Evolutionary conservation across 179 eudicot species (phyloP), one percentile per base, ranked within the genome.

Genomic region (Corrigiola litoralis): DNA sequence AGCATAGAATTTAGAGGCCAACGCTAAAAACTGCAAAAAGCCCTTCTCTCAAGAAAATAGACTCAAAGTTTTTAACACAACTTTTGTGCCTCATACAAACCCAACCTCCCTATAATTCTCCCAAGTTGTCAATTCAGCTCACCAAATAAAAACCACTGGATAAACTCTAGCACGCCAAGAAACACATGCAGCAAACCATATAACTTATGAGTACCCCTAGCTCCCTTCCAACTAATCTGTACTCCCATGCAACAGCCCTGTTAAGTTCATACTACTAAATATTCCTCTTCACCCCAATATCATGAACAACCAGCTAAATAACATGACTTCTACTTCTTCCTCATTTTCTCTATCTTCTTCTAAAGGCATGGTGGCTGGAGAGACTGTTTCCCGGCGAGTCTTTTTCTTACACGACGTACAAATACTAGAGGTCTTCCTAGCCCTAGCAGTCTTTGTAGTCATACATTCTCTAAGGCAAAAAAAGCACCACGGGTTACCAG

Each of bases 401-500:
- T 59, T 75, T 49, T 51, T 65, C 68, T 62, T 81, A 31, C 72
- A 65, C 1, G 92, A 85, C 10, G 41, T 87, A 23, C 92, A 84
- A 54, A 23, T 82, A 24, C 17, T 87, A 0, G 98, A 92, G 74
- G 65, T 92, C 4, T 29, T 83, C 27, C 53, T 84, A 0, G 89
- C 98, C 3, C 8, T 85, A 5, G 9, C 72, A 0, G 97, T 87
- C 38, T 92, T 87, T 52, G 44, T 92, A 0, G 60, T 69, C 5
- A 85, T 92, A 41, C 82, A 82, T 65, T 74, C 92, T 0, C 61
- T 92, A 5, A 70, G 95, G 37, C 92, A 85, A 48, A 74, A 50
- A 42, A 82, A 75, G 47, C 50, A 41, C 7, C 84, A 81, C 8
- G 98, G 98, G 41, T 79, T 92, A 20, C 87, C 97, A 0, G 83